These are phyloP conservation scores for Talaromyces adpressus DNA, from an alignment of 495 filamentous ascomycete genomes.

Conservation along the genomic window DNA sequence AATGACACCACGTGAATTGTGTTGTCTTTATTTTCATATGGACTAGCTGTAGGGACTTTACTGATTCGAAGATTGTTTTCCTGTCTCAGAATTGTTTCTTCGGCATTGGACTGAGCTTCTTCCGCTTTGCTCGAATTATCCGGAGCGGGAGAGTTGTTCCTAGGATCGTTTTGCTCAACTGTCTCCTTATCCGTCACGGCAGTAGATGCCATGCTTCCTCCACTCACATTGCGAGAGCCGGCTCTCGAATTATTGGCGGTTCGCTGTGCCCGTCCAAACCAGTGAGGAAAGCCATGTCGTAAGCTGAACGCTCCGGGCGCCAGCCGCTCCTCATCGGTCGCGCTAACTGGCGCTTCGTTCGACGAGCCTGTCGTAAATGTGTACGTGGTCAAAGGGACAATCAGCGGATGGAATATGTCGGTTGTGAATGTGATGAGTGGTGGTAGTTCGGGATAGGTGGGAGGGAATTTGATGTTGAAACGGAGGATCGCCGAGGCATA, in stretches of 20 bases:
- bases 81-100: background rate
- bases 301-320: constrained; percentile 85
- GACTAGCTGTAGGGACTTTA: constrained; percentile 13
- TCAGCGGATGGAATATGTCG: constrained; percentile 90
- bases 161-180: background rate
- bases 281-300: constrained; percentile 80
- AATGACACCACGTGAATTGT: constrained; percentile 38
- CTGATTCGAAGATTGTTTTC: constrained; percentile 6
- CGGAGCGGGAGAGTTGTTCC: background rate
- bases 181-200: background rate
- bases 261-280: constrained; percentile 57
- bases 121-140: background rate
- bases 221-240: constrained; percentile 33
- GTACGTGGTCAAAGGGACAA: constrained; percentile 84
- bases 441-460: constrained; percentile 68
- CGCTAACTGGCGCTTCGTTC: constrained; percentile 64
- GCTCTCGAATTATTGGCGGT: constrained; percentile 21
- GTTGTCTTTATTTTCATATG: constrained; percentile 16
- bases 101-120: background rate
- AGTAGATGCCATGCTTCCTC: constrained; percentile 10
- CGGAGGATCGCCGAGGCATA: constrained; percentile 83
- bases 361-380: constrained; percentile 74
- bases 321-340: constrained; percentile 70
- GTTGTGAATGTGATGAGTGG: constrained; percentile 81
- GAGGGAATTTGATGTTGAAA: constrained; percentile 82